These are phyloP conservation scores for Vitis hybrid DNA, from an alignment of 177 flowering plant genomes.

Conservation along the genomic window DNA sequence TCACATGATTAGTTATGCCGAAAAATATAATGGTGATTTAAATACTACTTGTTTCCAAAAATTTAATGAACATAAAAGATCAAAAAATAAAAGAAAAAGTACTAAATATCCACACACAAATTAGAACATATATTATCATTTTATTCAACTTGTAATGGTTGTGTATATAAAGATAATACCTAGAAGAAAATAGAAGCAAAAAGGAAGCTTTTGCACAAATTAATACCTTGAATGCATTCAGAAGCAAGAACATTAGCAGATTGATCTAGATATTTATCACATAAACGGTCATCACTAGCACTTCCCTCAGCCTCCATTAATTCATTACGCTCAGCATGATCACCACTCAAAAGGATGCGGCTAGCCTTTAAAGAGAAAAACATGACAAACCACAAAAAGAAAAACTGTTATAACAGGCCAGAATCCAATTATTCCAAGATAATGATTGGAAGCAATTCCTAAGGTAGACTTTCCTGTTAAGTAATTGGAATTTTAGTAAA, in stretches of 20 bases:
- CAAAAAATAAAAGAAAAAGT: background rate
- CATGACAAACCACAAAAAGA: background rate
- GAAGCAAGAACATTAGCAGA: slow-evolving; percentile 47
- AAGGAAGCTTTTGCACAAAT: background rate
- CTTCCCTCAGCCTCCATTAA: slow-evolving; percentile 46
- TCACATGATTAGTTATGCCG: background rate
- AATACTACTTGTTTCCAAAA: background rate
- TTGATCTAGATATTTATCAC: slow-evolving; percentile 53
- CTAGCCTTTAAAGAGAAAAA: slow-evolving; percentile 47
- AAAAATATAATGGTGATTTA: background rate
- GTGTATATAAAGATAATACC: background rate
- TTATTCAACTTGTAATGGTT: background rate
- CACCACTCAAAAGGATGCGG: slow-evolving; percentile 49
- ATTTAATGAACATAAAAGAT: background rate
- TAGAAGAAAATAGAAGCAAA: background rate
- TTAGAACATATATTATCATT: background rate
- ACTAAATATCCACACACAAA: background rate
- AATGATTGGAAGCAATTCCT: background rate
- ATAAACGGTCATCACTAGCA: slow-evolving; percentile 35
- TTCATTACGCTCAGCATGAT: slow-evolving; percentile 39
- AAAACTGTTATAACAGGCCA: background rate
- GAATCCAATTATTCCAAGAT: background rate
- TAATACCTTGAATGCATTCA: slow-evolving; percentile 47
- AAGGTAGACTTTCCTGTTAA: background rate
- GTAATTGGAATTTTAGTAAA: too few species aligned